Evolutionary conservation across 2,329 filamentous ascomycete species (phyloP).

Genomic region (Pseudocercospora crystallina): DNA sequence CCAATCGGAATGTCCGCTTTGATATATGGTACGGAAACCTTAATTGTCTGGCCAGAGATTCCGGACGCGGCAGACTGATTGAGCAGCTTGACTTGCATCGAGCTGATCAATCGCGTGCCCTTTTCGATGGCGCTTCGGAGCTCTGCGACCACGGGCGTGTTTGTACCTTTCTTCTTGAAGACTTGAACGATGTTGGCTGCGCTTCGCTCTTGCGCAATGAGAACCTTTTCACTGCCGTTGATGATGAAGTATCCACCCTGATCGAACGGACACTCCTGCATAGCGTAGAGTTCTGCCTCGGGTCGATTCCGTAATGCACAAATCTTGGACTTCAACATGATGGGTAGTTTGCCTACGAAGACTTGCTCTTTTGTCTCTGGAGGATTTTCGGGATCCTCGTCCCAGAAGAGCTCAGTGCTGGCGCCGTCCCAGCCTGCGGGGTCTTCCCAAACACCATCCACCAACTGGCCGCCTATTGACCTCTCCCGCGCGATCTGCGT

Average conservation of each 20-base stretch:
- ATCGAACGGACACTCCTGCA: conserved; percentile 97
- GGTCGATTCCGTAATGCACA: conserved; percentile 82
- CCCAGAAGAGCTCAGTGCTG: conserved; percentile 47
- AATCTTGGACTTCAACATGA: conserved; percentile 97
- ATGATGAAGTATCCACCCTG: conserved; percentile 99
- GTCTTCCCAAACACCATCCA: conserved; percentile 56
- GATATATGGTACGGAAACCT: conserved; percentile 88
- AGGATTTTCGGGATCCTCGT: conserved; percentile 33
- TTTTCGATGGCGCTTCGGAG: conserved; percentile 96
- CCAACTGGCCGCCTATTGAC: conserved; percentile 58
- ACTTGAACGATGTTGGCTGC: conserved; percentile 99
- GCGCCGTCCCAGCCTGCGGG: conserved; percentile 39
- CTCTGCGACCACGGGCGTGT: conserved; percentile 90
- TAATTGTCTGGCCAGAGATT: conserved; percentile 89
- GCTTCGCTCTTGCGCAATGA: conserved; percentile 96
- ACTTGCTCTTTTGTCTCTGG: conserved; percentile 54
- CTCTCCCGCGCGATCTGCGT: conserved; percentile 80
- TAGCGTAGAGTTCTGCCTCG: conserved; percentile 82
- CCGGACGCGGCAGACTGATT: conserved; percentile 42
- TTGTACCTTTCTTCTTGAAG: conserved; percentile 96
- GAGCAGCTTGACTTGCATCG: conserved; percentile 85
- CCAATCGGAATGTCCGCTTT: conserved; percentile 91
- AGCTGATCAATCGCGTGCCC: conserved; percentile 90
- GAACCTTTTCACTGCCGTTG: conserved; percentile 96
- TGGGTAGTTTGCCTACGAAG: conserved; percentile 92